phyloP scores from a whole-genome alignment of 352 stramenopile genomes.

The Globisporangium irregulare region DNA sequence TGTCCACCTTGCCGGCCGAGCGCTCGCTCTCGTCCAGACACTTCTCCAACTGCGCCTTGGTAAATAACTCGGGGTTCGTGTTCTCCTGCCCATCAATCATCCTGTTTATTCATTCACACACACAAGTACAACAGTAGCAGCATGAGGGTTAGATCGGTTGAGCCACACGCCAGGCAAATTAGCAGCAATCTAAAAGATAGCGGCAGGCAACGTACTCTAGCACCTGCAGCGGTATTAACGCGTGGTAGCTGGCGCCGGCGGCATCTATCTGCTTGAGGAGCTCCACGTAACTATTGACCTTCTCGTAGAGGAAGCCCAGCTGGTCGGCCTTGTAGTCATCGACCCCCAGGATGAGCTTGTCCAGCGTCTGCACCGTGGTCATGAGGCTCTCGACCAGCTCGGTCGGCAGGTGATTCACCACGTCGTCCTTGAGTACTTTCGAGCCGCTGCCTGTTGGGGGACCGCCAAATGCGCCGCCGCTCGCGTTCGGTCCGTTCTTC shows the following conservation, averaged over 20 bases:
- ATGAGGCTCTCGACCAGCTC: slow-evolving; percentile 59
- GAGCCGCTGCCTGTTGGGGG: slow-evolving; percentile 20
- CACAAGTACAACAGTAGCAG: slow-evolving; percentile 1
- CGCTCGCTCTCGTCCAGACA: slow-evolving; percentile 55
- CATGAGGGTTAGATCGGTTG: neutral
- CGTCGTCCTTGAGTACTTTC: slow-evolving; percentile 49
- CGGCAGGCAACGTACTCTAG: slow-evolving; percentile 36
- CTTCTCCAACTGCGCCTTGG: slow-evolving; percentile 57
- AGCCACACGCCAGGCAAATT: neutral
- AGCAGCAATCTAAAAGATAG: neutral
- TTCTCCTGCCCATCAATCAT: slow-evolving; percentile 50
- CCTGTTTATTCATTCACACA: slow-evolving; percentile 13
- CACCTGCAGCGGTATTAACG: slow-evolving; percentile 58
- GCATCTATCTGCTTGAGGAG: slow-evolving; percentile 50
- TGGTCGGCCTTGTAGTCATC: slow-evolving; percentile 64
- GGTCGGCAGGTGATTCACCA: slow-evolving; percentile 50
- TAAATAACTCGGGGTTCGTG: slow-evolving; percentile 70
- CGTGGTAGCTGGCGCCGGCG: slow-evolving; percentile 42
- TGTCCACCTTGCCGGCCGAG: slow-evolving; percentile 43
- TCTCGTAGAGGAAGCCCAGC: slow-evolving; percentile 53
- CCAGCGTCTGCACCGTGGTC: slow-evolving; percentile 58
- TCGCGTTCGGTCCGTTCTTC: slow-evolving; percentile 21
- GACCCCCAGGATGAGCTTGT: slow-evolving; percentile 57
- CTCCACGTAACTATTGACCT: slow-evolving; percentile 58
- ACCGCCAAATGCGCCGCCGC: slow-evolving; percentile 8